Conservation (phyloP, 2,329 filamentous ascomycete species). For the Acrodontium crateriforme region DNA sequence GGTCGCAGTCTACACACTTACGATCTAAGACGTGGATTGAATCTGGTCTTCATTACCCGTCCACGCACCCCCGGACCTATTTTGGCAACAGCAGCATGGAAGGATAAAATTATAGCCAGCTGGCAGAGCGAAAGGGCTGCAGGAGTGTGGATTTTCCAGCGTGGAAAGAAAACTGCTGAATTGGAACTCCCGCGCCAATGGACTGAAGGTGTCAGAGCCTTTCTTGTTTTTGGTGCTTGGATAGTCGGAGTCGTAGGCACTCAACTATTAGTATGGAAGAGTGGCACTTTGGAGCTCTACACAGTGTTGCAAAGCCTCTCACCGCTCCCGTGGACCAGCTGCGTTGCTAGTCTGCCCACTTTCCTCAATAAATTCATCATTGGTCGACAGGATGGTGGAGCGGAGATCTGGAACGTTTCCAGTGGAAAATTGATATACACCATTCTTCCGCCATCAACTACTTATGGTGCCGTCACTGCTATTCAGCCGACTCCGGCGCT, state of each 20-base stretch:
- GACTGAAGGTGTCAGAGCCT: conserved; percentile 57
- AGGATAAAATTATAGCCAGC: conserved; percentile 73
- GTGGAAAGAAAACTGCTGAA: conserved; percentile 71
- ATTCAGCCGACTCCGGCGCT: conserved; percentile 73
- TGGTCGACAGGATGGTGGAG: conserved; percentile 70
- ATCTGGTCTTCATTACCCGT: conserved; percentile 82
- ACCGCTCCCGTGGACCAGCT: conserved; percentile 54
- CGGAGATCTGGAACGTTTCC: conserved; percentile 96
- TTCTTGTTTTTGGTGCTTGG: conserved; percentile 83
- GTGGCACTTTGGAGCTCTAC: conserved; percentile 71
- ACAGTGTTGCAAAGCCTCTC: conserved; percentile 58
- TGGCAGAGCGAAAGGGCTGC: conserved; percentile 37
- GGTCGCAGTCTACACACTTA: conserved; percentile 89
- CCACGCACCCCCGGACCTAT: conserved; percentile 79
- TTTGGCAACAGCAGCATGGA: conserved; percentile 78
- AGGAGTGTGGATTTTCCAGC: conserved; percentile 72
- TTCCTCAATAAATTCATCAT: conserved; percentile 93
- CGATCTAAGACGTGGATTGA: conserved; percentile 77
- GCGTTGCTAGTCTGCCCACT: conserved; percentile 79
- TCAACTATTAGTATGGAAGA: conserved; percentile 81
- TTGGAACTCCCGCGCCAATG: conserved; percentile 53
- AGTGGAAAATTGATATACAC: conserved; percentile 86
- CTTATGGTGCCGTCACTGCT: conserved; percentile 71
- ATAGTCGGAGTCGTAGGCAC: conserved; percentile 65
- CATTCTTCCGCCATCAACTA: conserved; percentile 59